These are phyloP conservation scores for Trametes elegans DNA, from an alignment of 768 basidiomycete genomes.

Conservation along the genomic window DNA sequence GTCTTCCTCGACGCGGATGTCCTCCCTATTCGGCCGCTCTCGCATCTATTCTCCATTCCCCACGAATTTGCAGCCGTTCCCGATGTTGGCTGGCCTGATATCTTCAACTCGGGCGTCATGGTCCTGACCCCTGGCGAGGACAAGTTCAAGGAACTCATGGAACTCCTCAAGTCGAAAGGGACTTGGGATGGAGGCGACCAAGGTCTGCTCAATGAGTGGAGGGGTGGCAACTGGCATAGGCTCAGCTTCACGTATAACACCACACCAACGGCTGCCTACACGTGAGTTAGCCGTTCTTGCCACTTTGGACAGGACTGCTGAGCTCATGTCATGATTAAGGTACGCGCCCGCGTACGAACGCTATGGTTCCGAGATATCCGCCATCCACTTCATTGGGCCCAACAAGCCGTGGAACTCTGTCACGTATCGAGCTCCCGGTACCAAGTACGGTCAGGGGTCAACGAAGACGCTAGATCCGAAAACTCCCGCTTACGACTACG, in stretches of 20 bases:
- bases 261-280: slow-evolving; percentile 95
- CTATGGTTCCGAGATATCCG: slow-evolving; percentile 82
- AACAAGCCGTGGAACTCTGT: slow-evolving; percentile 92
- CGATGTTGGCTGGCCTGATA: slow-evolving; percentile 99
- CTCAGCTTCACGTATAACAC: slow-evolving; percentile 98
- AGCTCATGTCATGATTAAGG: slow-evolving; percentile 36
- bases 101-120: slow-evolving; percentile 97
- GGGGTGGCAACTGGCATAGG: slow-evolving; percentile 81
- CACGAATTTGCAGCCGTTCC: slow-evolving; percentile 91
- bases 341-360: slow-evolving; percentile 97
- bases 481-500: slow-evolving; percentile 62
- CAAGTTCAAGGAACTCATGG: slow-evolving; percentile 74
- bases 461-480: slow-evolving; percentile 17
- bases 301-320: background rate
- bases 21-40: slow-evolving; percentile 82
- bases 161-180: slow-evolving; percentile 73
- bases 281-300: slow-evolving; percentile 50
- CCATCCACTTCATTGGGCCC: slow-evolving; percentile 93
- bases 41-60: slow-evolving; percentile 85
- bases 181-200: slow-evolving; percentile 99
- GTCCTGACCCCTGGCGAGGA: slow-evolving; percentile 79
- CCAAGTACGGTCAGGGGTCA: slow-evolving; percentile 32
- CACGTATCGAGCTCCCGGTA: slow-evolving; percentile 62
- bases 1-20: slow-evolving; percentile 93
- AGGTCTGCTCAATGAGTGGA: slow-evolving; percentile 95